Conservation (phyloP, 805 yeast genomes). For the Candida hungchunana region DNA sequence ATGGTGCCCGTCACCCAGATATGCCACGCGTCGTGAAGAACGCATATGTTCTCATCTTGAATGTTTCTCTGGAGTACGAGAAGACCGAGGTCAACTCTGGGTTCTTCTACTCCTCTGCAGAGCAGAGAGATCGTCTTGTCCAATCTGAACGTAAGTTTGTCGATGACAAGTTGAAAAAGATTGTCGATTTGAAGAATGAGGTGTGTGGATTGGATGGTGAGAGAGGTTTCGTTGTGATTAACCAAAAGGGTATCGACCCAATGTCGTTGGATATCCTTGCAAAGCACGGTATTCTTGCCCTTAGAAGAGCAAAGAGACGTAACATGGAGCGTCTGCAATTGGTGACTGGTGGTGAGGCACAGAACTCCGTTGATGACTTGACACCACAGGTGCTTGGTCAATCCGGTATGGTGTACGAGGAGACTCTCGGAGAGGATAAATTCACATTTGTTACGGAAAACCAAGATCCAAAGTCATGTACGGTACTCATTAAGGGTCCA, state of each 20-base stretch:
- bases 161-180: conserved; percentile 86
- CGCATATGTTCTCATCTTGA: conserved; percentile 80
- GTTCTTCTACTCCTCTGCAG: conserved; percentile 90
- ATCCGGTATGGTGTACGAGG: conserved; percentile 89
- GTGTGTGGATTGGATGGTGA: conserved; percentile 75
- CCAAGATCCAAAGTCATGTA: conserved; percentile 84
- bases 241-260: conserved; percentile 98
- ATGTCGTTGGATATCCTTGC: conserved; percentile 94
- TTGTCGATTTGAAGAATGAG: conserved; percentile 87
- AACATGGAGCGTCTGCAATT: conserved; percentile 98
- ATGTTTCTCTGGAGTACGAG: conserved; percentile 94
- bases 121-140: conserved; percentile 92
- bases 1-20: conserved; percentile 98
- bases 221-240: conserved; percentile 86
- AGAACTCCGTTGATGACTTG: conserved; percentile 93
- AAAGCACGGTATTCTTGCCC: conserved; percentile 85
- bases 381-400: conserved; percentile 74
- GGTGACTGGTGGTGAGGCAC: conserved; percentile 96
- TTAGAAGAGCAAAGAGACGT: conserved; percentile 97
- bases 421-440: conserved; percentile 94
- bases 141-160: conserved; percentile 92
- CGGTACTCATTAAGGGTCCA: conserved; percentile 90
- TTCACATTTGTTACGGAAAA: conserved; percentile 93
- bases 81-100: conserved; percentile 97
- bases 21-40: conserved; percentile 89